These are phyloP conservation scores for Chaetomium globosum DNA, from an alignment of 2,329 filamentous ascomycete genomes.

Conservation along the genomic window DNA sequence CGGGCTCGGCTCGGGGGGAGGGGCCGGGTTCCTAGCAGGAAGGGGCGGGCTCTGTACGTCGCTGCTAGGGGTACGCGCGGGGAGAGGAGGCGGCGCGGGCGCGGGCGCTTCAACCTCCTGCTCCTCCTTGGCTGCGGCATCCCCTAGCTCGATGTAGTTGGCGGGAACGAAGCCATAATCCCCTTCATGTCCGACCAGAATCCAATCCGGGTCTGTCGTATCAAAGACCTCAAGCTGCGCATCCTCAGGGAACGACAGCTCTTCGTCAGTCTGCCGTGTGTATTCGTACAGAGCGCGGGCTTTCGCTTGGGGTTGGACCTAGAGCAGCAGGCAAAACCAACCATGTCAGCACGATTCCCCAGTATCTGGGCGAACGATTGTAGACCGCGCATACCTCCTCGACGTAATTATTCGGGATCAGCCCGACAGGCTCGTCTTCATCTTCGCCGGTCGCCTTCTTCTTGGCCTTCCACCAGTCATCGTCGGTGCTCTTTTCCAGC, in stretches of 20 bases:
- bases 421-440: conserved; percentile 85
- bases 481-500: conserved; percentile 74
- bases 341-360: conserved; percentile 1
- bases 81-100: conserved; percentile 48
- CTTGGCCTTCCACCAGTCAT: conserved; percentile 95
- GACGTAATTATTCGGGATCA: conserved; percentile 94
- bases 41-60: conserved; percentile 46
- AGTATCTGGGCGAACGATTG: neutral
- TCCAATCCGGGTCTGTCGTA: conserved; percentile 92
- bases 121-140: conserved; percentile 46
- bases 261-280: conserved; percentile 93
- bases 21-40: conserved; percentile 42
- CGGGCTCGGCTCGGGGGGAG: conserved; percentile 41
- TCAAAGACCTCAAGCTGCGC: conserved; percentile 83
- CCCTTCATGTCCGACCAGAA: conserved; percentile 78
- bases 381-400: conserved; percentile 69
- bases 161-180: conserved; percentile 94
- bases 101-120: conserved; percentile 42
- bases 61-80: conserved; percentile 45
- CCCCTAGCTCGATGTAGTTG: conserved; percentile 85
- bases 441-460: conserved; percentile 82
- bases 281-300: conserved; percentile 99
- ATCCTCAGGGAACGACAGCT: conserved; percentile 93
- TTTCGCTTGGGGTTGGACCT: conserved; percentile 63
- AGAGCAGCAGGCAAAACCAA: conserved; percentile 15